These are phyloP conservation scores for Colletotrichum zoysiae DNA, from an alignment of 2,329 filamentous ascomycete genomes.

Conservation along the genomic window DNA sequence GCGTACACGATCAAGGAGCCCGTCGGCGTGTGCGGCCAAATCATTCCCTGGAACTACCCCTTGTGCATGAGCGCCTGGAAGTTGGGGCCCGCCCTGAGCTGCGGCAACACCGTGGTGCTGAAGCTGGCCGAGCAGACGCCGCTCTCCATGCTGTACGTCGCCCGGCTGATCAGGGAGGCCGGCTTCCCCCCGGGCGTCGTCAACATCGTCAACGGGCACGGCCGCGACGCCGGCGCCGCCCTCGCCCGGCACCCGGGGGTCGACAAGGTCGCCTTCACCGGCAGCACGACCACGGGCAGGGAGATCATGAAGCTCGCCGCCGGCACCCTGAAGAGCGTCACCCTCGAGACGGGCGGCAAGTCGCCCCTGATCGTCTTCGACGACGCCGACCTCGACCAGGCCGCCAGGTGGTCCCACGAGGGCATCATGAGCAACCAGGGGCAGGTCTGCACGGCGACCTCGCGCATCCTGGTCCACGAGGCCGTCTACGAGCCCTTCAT, in stretches of 20 bases:
- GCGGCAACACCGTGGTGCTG: constrained; percentile 69
- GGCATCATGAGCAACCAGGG: constrained; percentile 68
- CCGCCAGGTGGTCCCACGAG: constrained; percentile 63
- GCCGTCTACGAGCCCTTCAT: constrained; percentile 71
- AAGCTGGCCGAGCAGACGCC: constrained; percentile 73
- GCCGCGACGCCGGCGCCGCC: constrained; percentile 72
- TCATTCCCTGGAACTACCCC: constrained; percentile 88
- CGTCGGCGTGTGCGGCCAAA: constrained; percentile 80
- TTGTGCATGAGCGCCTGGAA: constrained; percentile 81
- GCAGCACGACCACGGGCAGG: constrained; percentile 74
- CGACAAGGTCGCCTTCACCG: constrained; percentile 81
- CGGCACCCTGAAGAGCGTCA: constrained; percentile 69
- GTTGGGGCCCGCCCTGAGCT: constrained; percentile 69
- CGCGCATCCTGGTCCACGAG: constrained; percentile 70
- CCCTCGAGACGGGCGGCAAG: constrained; percentile 72
- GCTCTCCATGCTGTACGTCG: constrained; percentile 71
- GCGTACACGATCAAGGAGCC: constrained; percentile 84
- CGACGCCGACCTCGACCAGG: constrained; percentile 72
- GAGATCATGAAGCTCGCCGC: constrained; percentile 79
- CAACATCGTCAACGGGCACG: constrained; percentile 77
- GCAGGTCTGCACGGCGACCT: constrained; percentile 71
- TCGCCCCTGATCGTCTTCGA: constrained; percentile 70
- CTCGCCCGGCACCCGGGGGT: constrained; percentile 73
- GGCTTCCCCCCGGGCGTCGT: constrained; percentile 81
- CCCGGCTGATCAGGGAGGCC: constrained; percentile 73